phyloP scores from a whole-genome alignment of 768 basidiomycete species.

The Tricholoma sp. region DNA sequence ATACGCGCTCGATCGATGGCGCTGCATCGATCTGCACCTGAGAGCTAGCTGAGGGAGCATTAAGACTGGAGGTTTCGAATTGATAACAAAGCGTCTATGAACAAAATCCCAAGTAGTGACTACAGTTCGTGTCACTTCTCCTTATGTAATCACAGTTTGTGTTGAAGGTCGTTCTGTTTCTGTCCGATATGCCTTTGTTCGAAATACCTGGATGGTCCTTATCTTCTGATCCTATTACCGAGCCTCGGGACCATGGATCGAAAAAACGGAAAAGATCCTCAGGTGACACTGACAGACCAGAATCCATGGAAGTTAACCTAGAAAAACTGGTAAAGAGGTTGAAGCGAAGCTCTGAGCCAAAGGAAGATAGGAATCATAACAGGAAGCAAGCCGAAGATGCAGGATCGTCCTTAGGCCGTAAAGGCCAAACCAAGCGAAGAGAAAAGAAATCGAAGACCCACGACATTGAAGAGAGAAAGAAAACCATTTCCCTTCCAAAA shows the following conservation, averaged over 20 bases:
- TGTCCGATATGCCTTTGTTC: conserved; percentile 43
- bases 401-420: conserved; percentile 3
- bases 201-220: conserved; percentile 70
- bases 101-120: too few species aligned
- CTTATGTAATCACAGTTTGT: too few species aligned
- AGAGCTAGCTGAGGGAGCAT: too few species aligned
- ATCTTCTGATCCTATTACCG: conserved; percentile 34
- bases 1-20: too few species aligned
- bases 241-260: conserved; percentile 25
- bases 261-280: conserved; percentile 53
- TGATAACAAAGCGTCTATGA: too few species aligned
- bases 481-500: conserved; percentile 18
- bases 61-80: too few species aligned
- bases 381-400: conserved; percentile 13
- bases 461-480: conserved; percentile 17
- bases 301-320: conserved; percentile 44
- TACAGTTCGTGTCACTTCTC: too few species aligned
- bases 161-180: neutral
- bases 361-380: neutral
- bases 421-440: conserved; percentile 16
- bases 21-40: too few species aligned
- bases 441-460: conserved; percentile 13
- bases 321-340: conserved; percentile 58
- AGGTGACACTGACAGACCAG: conserved; percentile 29
- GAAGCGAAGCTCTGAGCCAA: conserved; percentile 17